Base-by-base conservation (phyloP, 805 yeast species). In the Phaffomyces antillensis region DNA sequence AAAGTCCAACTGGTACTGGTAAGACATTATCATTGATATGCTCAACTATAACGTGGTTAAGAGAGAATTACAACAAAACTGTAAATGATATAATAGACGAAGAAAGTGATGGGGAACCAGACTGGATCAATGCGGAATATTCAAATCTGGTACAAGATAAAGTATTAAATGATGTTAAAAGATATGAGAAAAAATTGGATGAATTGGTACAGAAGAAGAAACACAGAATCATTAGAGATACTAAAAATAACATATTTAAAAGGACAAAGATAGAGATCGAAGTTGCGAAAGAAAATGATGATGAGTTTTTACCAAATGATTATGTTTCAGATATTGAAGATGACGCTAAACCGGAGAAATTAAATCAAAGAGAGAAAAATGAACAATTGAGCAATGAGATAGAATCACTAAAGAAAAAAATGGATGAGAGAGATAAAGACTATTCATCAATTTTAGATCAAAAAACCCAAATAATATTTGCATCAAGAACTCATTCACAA, bases 1-100 rank as follows among this genome's bases (percentile, higher is more conserved):
- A 90, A 60, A 83, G 93, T 46, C 98, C 98, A 0, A 90, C 98
- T 0, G 98, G 98, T 7, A 86, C 90, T 2, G 97, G 98, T 3
- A 90, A 90, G 62, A 89, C 97, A 0, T 66, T 91, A 3, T 87
- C 96, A 0, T 64, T 90, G 39, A 84, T 91, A 4, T 91, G 97
- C 59, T 77, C 95, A 0, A 70, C 91, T 0, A 73, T 90, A 75
- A 77, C 90, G 0, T 90, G 96, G 96, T 67, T 90, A 31, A 62
- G 91, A 45, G 70, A 76, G 20, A 28, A 28, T 28, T 13, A 28
- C 5, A 26, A 41, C 15, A 18, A 9, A 7, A 32, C n/a, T 32
- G 44, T 13, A 44, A 53, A 23, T 1, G 48, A 31, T 0, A 42
- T 51, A 0, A 63, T 66, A 35, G 79, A 72, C 16, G 53, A 60